phyloP scores from a whole-genome alignment of 164 flowering plant genomes.

The Tetracentron sinense region DNA sequence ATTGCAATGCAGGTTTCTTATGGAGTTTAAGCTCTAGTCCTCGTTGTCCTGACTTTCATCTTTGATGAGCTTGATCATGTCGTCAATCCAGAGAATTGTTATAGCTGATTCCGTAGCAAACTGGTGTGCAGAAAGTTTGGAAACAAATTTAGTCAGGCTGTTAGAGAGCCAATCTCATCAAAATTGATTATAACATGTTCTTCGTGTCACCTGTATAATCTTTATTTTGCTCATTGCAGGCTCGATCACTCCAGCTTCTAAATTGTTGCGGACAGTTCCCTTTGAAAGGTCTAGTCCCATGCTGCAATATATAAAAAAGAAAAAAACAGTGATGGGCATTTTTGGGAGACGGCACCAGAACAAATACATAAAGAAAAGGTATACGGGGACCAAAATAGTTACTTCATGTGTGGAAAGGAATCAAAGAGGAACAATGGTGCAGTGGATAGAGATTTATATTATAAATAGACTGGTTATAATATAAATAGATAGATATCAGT shows the following conservation, averaged over 20 bases:
- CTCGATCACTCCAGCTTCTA: conserved; percentile 96
- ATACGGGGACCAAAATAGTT: no score
- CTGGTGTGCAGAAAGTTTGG: conserved; percentile 29
- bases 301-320: conserved; percentile 38
- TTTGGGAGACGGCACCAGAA: no score
- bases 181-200: not conserved
- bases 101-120: conserved; percentile 99
- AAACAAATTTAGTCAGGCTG: not conserved
- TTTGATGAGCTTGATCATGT: conserved; percentile 89
- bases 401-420: no score
- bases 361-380: not conserved
- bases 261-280: conserved; percentile 76
- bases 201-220: conserved; percentile 76
- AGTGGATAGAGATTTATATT: no score
- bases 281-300: conserved; percentile 88
- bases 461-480: no score
- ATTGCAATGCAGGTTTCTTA: not conserved
- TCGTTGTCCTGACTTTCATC: conserved; percentile 69
- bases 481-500: no score
- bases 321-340: not conserved
- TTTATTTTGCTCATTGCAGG: conserved; percentile 99
- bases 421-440: no score
- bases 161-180: not conserved
- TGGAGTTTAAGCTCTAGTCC: conserved; percentile 7
- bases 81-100: conserved; percentile 94